phyloP scores from a whole-genome alignment of 805 yeast genomes.

The Candida pini region DNA sequence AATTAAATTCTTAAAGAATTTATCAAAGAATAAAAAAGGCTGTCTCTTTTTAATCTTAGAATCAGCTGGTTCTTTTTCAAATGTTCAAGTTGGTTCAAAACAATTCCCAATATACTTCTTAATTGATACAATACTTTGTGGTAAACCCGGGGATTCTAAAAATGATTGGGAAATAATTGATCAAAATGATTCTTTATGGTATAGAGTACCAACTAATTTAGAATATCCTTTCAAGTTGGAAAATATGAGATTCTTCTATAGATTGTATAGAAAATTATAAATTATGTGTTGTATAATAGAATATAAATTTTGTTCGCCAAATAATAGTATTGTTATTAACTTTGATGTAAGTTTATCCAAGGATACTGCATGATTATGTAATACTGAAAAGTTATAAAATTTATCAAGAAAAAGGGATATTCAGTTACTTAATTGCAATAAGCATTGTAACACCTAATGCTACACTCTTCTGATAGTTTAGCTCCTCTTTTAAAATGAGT shows the following conservation, averaged over 20 bases:
- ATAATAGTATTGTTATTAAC: too few relatives aligned
- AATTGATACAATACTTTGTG: constrained; percentile 65
- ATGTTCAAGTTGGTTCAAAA: constrained; percentile 69
- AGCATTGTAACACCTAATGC: too few relatives aligned
- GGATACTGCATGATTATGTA: too few relatives aligned
- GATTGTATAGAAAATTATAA: constrained; percentile 52
- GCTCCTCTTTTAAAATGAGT: too few relatives aligned
- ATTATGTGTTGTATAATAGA: too few relatives aligned
- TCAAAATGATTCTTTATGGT: constrained; percentile 78
- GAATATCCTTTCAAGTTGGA: constrained; percentile 68
- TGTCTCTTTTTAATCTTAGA: constrained; percentile 65
- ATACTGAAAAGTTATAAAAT: too few relatives aligned
- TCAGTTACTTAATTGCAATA: too few relatives aligned
- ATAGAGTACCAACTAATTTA: constrained; percentile 45
- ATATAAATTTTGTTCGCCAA: background rate
- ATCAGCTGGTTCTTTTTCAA: constrained; percentile 87
- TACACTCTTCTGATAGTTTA: too few relatives aligned
- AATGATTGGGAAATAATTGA: constrained; percentile 66
- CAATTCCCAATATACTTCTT: constrained; percentile 79
- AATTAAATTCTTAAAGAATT: constrained; percentile 48
- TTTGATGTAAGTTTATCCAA: too few relatives aligned
- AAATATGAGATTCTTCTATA: constrained; percentile 81
- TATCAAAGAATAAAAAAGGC: constrained; percentile 43
- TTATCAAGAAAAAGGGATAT: background rate
- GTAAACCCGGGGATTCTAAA: constrained; percentile 32